phyloP scores from a whole-genome alignment of 352 stramenopile genomes.

The Phytophthora aleatoria region DNA sequence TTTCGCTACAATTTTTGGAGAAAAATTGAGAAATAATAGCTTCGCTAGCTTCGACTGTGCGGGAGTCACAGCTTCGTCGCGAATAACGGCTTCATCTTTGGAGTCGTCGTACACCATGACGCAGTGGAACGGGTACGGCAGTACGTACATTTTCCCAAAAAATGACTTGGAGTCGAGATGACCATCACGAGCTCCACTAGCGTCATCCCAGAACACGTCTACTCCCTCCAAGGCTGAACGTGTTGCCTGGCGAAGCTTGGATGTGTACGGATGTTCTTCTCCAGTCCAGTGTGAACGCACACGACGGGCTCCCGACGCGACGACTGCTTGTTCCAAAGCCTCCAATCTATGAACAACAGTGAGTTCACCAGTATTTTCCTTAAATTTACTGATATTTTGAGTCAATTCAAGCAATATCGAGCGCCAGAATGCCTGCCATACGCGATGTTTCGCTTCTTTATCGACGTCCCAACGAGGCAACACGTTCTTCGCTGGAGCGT shows the following conservation, averaged over 20 bases:
- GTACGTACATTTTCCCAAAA: slow-evolving; percentile 60
- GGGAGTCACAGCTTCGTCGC: slow-evolving; percentile 21
- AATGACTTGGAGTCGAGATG: slow-evolving; percentile 40
- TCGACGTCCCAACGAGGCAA: slow-evolving; percentile 47
- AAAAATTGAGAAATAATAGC: slow-evolving; percentile 47
- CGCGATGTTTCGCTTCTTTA: slow-evolving; percentile 48
- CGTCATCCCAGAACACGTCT: slow-evolving; percentile 50
- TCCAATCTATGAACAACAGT: slow-evolving; percentile 35
- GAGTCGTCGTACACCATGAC: slow-evolving; percentile 55
- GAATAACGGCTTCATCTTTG: slow-evolving; percentile 50
- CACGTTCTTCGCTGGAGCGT: slow-evolving; percentile 33
- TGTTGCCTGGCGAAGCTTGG: slow-evolving; percentile 33
- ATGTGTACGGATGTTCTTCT: slow-evolving; percentile 31
- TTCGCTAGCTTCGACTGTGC: slow-evolving; percentile 20
- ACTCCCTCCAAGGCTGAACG: slow-evolving; percentile 45
- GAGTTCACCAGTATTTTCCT: slow-evolving; percentile 13
- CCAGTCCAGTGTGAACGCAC: slow-evolving; percentile 45
- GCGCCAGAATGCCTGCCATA: slow-evolving; percentile 64
- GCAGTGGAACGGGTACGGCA: slow-evolving; percentile 56
- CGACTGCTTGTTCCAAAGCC: slow-evolving; percentile 36
- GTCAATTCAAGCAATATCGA: slow-evolving; percentile 31
- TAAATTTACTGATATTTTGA: slow-evolving; percentile 2
- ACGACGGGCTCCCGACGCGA: slow-evolving; percentile 37
- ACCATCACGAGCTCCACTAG: slow-evolving; percentile 37
- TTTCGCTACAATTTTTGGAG: slow-evolving; percentile 27